These are phyloP conservation scores for Leishmania turanica DNA, from an alignment of 208 protist species.

Conservation along the genomic window DNA sequence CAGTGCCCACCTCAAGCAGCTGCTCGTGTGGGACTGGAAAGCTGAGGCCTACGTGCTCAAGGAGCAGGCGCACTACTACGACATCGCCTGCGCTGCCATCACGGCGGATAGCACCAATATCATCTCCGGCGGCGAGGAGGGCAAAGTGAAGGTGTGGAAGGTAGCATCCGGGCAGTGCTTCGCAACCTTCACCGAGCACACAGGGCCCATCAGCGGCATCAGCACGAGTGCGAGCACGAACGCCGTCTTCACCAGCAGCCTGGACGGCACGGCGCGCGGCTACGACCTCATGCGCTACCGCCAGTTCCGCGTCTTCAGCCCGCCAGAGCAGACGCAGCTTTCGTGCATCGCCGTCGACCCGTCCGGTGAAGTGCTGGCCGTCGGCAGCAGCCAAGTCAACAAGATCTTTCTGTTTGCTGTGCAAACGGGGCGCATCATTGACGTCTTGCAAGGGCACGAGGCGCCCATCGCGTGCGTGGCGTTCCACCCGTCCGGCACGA, in stretches of 20 bases:
- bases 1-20: slow-evolving; percentile 86
- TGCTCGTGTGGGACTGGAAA: slow-evolving; percentile 96
- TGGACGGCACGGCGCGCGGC: slow-evolving; percentile 91
- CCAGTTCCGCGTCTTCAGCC: slow-evolving; percentile 88
- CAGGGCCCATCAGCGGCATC: slow-evolving; percentile 84
- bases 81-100: slow-evolving; percentile 89
- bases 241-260: slow-evolving; percentile 91
- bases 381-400: slow-evolving; percentile 80
- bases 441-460: slow-evolving; percentile 91
- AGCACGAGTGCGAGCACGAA: slow-evolving; percentile 81
- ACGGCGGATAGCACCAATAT: slow-evolving; percentile 88
- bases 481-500: slow-evolving; percentile 89
- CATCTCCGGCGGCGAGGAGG: slow-evolving; percentile 92
- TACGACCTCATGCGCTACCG: slow-evolving; percentile 93
- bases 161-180: slow-evolving; percentile 89
- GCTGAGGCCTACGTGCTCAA: slow-evolving; percentile 93
- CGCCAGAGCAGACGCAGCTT: slow-evolving; percentile 82
- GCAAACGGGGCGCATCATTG: slow-evolving; percentile 91
- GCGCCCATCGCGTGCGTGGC: slow-evolving; percentile 84
- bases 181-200: slow-evolving; percentile 94
- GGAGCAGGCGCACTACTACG: slow-evolving; percentile 94
- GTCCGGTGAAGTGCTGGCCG: slow-evolving; percentile 89
- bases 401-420: slow-evolving; percentile 92
- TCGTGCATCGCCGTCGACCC: slow-evolving; percentile 94
- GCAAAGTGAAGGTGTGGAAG: slow-evolving; percentile 95